Percentiles rank a stretch among this genome's conserved stretches.
Conservation (phyloP, 768 basidiomycete species). For the Guyanaporus albipodus region DNA sequence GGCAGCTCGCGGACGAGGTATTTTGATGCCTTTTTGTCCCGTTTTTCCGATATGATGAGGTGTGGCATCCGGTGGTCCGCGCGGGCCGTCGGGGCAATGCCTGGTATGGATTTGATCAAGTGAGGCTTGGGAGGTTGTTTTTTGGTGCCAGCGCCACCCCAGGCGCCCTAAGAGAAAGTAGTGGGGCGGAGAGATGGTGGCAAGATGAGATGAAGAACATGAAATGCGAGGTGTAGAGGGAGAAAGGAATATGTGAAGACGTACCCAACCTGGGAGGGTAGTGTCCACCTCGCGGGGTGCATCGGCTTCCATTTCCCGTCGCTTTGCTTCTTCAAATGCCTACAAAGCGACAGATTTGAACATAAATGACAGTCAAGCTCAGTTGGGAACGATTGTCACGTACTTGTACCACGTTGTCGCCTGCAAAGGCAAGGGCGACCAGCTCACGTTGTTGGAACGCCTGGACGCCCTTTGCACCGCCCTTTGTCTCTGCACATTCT, state of each 20-base stretch:
- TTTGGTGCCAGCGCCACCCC: slow-evolving; percentile 79
- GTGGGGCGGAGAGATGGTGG: background rate
- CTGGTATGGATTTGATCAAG: slow-evolving; percentile 77
- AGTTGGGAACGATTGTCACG: too few species aligned
- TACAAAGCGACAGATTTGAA: too few species aligned
- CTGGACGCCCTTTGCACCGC: slow-evolving; percentile 40
- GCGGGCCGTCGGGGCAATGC: slow-evolving; percentile 73
- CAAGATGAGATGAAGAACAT: background rate
- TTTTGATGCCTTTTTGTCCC: slow-evolving; percentile 89
- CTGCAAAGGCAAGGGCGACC: slow-evolving; percentile 93
- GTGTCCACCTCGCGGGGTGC: slow-evolving; percentile 86
- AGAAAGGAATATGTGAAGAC: slow-evolving; percentile 23
- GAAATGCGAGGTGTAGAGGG: too few species aligned
- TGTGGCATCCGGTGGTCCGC: slow-evolving; percentile 82
- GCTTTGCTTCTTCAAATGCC: slow-evolving; percentile 86
- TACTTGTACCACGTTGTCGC: slow-evolving; percentile 92
- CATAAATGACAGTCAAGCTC: too few species aligned
- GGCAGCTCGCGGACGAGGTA: slow-evolving; percentile 91
- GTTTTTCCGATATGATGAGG: slow-evolving; percentile 93
- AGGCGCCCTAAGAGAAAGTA: slow-evolving; percentile 65
- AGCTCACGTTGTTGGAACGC: slow-evolving; percentile 90
- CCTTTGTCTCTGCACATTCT: slow-evolving; percentile 48
- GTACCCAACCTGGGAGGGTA: slow-evolving; percentile 92
- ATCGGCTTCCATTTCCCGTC: slow-evolving; percentile 76
- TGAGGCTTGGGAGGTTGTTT: slow-evolving; percentile 60